These are phyloP conservation scores for Fragaria iinumae DNA, from an alignment of 306 rosid genomes.

Conservation along the genomic window DNA sequence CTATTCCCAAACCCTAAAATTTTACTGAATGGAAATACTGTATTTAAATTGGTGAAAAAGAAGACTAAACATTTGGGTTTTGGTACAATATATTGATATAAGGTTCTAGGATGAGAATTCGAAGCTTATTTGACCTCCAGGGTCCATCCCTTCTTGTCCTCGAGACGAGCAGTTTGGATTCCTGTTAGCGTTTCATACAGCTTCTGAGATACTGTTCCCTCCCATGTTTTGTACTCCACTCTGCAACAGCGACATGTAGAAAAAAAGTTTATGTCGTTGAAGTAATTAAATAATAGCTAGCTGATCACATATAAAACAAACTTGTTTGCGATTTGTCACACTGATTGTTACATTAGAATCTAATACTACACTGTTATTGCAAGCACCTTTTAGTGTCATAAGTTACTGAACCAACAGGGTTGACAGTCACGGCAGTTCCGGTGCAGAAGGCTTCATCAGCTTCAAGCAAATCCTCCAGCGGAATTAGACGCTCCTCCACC, in stretches of 20 bases:
- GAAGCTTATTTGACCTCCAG: conserved; percentile 23
- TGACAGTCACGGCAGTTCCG: conserved; percentile 60
- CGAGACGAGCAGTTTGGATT: conserved; percentile 50
- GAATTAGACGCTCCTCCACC: conserved; percentile 46
- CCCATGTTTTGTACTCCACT: conserved; percentile 43
- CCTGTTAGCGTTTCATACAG: conserved; percentile 37
- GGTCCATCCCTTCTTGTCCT: conserved; percentile 54
- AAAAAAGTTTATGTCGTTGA: too few relatives aligned
- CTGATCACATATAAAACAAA: too few relatives aligned
- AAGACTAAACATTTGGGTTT: too few relatives aligned
- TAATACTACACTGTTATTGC: too few relatives aligned
- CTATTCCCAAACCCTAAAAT: too few relatives aligned
- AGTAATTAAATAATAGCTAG: too few relatives aligned
- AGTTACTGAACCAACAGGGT: conserved; percentile 33
- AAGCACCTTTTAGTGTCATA: conserved; percentile 14
- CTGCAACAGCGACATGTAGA: conserved; percentile 23
- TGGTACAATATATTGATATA: too few relatives aligned
- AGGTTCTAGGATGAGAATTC: too few relatives aligned
- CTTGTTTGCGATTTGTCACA: too few relatives aligned
- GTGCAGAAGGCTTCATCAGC: conserved; percentile 69
- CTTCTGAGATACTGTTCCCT: conserved; percentile 38
- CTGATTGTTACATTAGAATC: too few relatives aligned
- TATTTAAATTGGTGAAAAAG: too few relatives aligned
- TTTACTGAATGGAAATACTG: too few relatives aligned
- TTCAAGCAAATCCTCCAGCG: conserved; percentile 45